Percentiles rank a stretch among this genome's conserved stretches.
These are phyloP conservation scores for Heliamphora pulchella DNA, from an alignment of 179 eudicot species.

Conservation along the genomic window DNA sequence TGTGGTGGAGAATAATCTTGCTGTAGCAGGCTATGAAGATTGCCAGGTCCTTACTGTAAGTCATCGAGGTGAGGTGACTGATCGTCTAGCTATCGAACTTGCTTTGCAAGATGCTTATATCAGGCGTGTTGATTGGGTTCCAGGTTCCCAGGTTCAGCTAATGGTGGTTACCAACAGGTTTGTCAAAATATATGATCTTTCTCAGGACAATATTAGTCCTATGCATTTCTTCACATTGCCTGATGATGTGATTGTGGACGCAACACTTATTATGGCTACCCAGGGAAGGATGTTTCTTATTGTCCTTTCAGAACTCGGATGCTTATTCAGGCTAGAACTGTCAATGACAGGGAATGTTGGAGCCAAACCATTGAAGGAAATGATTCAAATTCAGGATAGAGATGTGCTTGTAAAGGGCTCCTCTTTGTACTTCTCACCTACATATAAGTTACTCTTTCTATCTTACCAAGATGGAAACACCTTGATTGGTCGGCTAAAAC, in stretches of 20 bases:
- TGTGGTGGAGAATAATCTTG: constrained; percentile 86
- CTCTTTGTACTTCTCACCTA: constrained; percentile 76
- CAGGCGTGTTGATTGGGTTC: constrained; percentile 92
- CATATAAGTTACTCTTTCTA: constrained; percentile 65
- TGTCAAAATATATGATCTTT: constrained; percentile 92
- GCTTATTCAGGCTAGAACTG: constrained; percentile 78
- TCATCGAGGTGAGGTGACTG: constrained; percentile 96
- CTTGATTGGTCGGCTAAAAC: constrained; percentile 65
- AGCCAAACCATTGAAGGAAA: constrained; percentile 66
- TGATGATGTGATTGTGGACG: constrained; percentile 73
- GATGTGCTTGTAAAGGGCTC: constrained; percentile 57
- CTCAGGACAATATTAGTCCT: constrained; percentile 97
- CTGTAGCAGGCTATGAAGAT: constrained; percentile 97
- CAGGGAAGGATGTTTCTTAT: constrained; percentile 70
- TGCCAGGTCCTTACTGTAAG: constrained; percentile 95
- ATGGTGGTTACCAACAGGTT: constrained; percentile 94
- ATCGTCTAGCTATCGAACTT: constrained; percentile 93
- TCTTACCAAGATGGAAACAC: constrained; percentile 95
- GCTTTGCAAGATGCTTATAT: constrained; percentile 99
- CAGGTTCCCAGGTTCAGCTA: constrained; percentile 96
- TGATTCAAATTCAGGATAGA: constrained; percentile 48
- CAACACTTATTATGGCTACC: constrained; percentile 62
- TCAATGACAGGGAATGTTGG: constrained; percentile 66
- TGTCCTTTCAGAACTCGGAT: constrained; percentile 82
- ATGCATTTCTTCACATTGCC: constrained; percentile 85